Base-by-base conservation (phyloP, 1,284 basidiomycete species). In the Marasmius sp. region DNA sequence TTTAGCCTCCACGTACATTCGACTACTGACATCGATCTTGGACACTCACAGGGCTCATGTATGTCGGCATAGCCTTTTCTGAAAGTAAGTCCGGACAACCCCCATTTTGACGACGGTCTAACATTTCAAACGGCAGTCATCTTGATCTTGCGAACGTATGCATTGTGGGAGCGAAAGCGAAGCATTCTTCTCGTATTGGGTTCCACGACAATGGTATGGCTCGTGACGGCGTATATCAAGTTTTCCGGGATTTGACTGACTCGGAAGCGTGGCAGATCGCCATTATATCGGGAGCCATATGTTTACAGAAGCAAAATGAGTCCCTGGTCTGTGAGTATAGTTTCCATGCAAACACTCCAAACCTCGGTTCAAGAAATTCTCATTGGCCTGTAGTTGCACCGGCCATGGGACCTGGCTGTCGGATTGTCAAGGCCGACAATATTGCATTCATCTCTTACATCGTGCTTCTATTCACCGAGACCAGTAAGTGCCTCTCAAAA, bases 131-230 rank as follows among this genome's bases (percentile, higher is more conserved):
- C 22, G 10, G 3, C 55, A 78, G 75, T 65, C 7, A 74, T 79
- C 47, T 70, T 80, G 14, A 70, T 77, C 61, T 63, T 81, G 7
- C 75, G 78, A n/a, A 80, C 79, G 8, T 79, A 78, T 60, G 79
- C 79, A 3, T 72, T 80, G 18, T 81, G 77, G 77, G 74, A 76
- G 60, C 68, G 78, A 11, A 73, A 68, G 52, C 75, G 72, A 14
- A 64, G 66, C 20, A 70, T 79, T 6, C 63, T 74, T 9, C 61
- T 75, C 20, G 67, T 68, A 38, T 70, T 78, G 8, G 70, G 61
- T 36, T 34, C 66, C 20, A 67, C 74, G 27, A 64, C 64, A n/a
- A 12, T 65, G n/a, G 75, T 72, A 57, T 45, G 70, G 69, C 12
- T 48, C 27, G 14, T 8, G 14, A 6, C 7, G 6, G 18, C 20